phyloP scores from a whole-genome alignment of 495 filamentous ascomycete species.

The Aspergillus homomorphus region DNA sequence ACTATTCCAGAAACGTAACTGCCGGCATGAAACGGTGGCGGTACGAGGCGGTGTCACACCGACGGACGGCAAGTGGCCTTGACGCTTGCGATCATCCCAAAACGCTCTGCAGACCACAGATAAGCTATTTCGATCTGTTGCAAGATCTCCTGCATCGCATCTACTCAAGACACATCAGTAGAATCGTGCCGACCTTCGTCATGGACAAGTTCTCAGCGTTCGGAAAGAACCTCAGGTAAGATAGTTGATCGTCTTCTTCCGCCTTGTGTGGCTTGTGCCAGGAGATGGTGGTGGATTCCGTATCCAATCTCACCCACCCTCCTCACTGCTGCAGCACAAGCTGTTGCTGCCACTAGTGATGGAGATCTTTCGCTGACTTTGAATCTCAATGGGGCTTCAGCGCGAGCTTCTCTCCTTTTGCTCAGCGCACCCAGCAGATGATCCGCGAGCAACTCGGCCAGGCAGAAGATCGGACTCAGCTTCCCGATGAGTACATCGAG shows the following conservation, averaged over 20 bases:
- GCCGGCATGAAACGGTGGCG: constrained; percentile 9
- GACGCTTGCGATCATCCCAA: constrained; percentile 11
- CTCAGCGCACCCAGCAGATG: constrained; percentile 90
- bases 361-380: constrained; percentile 25
- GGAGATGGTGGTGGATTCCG: background rate
- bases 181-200: constrained; percentile 16
- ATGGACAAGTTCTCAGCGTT: constrained; percentile 73
- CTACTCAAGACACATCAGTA: background rate
- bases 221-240: constrained; percentile 71
- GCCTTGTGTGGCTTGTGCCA: background rate
- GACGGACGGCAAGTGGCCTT: constrained; percentile 7
- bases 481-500: constrained; percentile 95
- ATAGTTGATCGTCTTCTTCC: background rate
- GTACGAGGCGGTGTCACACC: constrained; percentile 9
- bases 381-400: constrained; percentile 33
- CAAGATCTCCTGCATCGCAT: background rate
- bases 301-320: background rate
- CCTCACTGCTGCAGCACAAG: constrained; percentile 6
- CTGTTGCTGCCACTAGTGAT: constrained; percentile 11
- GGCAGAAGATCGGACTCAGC: constrained; percentile 95
- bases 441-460: constrained; percentile 96
- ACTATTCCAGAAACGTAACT: background rate
- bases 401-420: constrained; percentile 80
- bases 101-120: constrained; percentile 4
- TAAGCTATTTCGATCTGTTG: background rate